phyloP scores from a whole-genome alignment of 768 basidiomycete genomes.

The Psilocybe tampanensis region DNA sequence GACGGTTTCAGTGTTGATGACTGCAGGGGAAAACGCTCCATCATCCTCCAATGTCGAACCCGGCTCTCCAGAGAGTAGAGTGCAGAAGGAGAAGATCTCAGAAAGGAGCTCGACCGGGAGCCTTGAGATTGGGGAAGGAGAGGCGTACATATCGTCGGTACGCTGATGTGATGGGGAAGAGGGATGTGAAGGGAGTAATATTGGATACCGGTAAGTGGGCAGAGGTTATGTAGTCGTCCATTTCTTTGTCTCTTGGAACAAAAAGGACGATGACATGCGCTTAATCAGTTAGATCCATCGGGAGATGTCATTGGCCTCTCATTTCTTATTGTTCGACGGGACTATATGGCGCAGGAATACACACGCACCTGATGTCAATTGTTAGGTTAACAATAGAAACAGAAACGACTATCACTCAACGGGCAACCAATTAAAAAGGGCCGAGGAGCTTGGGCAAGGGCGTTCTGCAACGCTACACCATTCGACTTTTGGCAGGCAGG shows the following conservation, averaged over 20 bases:
- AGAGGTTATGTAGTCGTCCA: slow-evolving; percentile 31
- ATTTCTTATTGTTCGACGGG: slow-evolving; percentile 36
- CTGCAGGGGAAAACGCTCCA: slow-evolving; percentile 20
- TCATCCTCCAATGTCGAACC: slow-evolving; percentile 19
- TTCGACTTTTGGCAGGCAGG: not conserved
- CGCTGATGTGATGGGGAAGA: slow-evolving; percentile 8
- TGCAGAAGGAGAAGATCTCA: slow-evolving; percentile 54
- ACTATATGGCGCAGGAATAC: slow-evolving; percentile 23
- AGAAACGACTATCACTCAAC: slow-evolving; percentile 12
- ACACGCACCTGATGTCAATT: slow-evolving; percentile 28
- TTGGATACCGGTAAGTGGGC: slow-evolving; percentile 10
- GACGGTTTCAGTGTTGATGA: slow-evolving; percentile 43
- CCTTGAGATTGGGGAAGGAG: slow-evolving; percentile 34
- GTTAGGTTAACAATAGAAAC: slow-evolving; percentile 26
- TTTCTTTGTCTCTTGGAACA: slow-evolving; percentile 38
- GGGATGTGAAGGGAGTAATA: slow-evolving; percentile 16
- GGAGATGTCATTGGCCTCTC: slow-evolving; percentile 22
- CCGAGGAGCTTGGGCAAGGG: not conserved
- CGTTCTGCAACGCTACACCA: not conserved
- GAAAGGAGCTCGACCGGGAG: slow-evolving; percentile 63
- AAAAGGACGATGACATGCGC: slow-evolving; percentile 33
- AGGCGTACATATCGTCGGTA: slow-evolving; percentile 14
- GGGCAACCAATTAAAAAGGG: slow-evolving; percentile 13
- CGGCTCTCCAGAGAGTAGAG: slow-evolving; percentile 28
- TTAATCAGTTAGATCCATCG: slow-evolving; percentile 35